phyloP scores from a whole-genome alignment of 768 basidiomycete species.

The Lactarius evosmus region DNA sequence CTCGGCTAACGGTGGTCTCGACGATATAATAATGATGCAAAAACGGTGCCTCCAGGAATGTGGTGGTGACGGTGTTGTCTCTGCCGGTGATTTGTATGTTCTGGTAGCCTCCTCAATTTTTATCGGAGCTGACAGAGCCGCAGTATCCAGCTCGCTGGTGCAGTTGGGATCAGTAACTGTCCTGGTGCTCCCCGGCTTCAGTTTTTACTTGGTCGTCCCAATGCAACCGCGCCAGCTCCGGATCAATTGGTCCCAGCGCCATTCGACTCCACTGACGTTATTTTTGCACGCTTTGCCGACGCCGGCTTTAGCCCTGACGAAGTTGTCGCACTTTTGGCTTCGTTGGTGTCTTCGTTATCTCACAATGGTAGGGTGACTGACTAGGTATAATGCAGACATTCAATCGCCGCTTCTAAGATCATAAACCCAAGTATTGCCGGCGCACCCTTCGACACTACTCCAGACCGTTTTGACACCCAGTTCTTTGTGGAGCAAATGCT shows the following conservation, averaged over 20 bases:
- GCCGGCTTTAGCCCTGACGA: slow-evolving; percentile 37
- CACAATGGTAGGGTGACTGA: slow-evolving; percentile 29
- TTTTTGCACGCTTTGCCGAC: slow-evolving; percentile 36
- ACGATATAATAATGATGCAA: slow-evolving; percentile 41
- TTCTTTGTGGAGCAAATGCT: slow-evolving; percentile 46
- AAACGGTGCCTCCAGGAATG: slow-evolving; percentile 37
- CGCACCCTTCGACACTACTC: slow-evolving; percentile 48
- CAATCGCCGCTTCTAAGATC: slow-evolving; percentile 27
- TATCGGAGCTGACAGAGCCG: not conserved
- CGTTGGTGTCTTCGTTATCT: slow-evolving; percentile 29
- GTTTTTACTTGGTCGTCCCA: slow-evolving; percentile 40
- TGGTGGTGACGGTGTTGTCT: slow-evolving; percentile 36
- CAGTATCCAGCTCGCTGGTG: slow-evolving; percentile 39
- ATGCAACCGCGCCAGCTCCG: slow-evolving; percentile 34
- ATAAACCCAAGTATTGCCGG: slow-evolving; percentile 33
- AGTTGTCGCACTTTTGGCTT: slow-evolving; percentile 37
- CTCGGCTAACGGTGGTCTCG: slow-evolving; percentile 43
- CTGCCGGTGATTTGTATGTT: slow-evolving; percentile 47
- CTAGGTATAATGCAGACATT: slow-evolving; percentile 15
- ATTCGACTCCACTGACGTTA: slow-evolving; percentile 29
- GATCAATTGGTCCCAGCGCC: slow-evolving; percentile 37
- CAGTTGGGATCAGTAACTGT: slow-evolving; percentile 39
- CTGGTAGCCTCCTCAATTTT: not conserved
- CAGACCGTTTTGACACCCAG: slow-evolving; percentile 43
- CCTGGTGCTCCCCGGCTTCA: slow-evolving; percentile 40